Conservation (phyloP, 2,329 filamentous ascomycete genomes). For the Mollisia scopiformis region DNA sequence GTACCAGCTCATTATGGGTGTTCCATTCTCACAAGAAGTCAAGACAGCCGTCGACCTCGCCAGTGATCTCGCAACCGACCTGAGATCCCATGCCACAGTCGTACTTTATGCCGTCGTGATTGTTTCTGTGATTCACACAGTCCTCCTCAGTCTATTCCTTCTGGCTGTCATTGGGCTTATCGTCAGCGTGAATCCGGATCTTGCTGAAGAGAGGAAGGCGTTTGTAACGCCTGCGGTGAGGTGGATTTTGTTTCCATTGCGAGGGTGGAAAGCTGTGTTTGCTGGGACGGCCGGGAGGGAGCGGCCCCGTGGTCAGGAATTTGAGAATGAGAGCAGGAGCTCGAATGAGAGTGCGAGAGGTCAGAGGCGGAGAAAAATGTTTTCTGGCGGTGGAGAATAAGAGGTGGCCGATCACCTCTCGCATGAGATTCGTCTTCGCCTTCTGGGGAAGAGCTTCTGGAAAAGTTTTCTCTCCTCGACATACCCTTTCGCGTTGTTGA, state of each 20-base stretch:
- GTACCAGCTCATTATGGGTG: not conserved
- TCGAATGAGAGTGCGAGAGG: not conserved
- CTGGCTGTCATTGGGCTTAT: constrained; percentile 33
- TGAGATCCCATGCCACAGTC: not conserved
- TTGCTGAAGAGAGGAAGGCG: constrained; percentile 44
- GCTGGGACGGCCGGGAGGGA: not conserved
- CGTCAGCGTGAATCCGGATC: constrained; percentile 49
- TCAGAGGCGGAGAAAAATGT: not conserved
- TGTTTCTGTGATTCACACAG: not conserved
- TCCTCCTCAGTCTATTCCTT: not conserved
- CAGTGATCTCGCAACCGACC: not conserved
- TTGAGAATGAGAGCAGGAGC: not conserved
- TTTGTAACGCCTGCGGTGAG: constrained; percentile 40
- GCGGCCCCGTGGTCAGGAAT: not conserved
- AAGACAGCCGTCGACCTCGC: not conserved
- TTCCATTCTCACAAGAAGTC: constrained; percentile 6
- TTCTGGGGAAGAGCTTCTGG: no score
- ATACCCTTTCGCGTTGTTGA: no score
- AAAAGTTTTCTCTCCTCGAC: no score
- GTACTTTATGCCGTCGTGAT: not conserved
- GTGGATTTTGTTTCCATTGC: not conserved
- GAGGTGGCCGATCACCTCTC: no score
- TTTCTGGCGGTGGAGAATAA: no score
- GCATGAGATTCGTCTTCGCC: no score
- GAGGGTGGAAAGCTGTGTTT: not conserved